Evolutionary conservation across 169 alveolate species (phyloP).

Genomic region (Toxoplasma gondii): DNA sequence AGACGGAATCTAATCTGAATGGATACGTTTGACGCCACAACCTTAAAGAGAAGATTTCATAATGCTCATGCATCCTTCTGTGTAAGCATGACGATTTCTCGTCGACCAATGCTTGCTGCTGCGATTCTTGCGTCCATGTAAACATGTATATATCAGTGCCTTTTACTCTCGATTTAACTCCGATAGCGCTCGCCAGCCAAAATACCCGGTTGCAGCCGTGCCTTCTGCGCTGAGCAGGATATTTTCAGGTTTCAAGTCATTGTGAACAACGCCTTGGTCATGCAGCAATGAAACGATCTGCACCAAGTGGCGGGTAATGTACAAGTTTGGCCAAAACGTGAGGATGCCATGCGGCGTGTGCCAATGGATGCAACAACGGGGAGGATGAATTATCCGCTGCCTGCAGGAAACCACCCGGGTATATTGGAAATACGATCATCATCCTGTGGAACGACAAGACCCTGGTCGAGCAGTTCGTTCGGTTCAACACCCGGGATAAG

Average conservation of each 20-base stretch:
- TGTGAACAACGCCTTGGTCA: constrained; percentile 52
- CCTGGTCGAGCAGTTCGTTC: not conserved
- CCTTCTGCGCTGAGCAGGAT: constrained; percentile 63
- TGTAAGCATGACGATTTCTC: not conserved
- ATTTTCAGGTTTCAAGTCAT: constrained; percentile 65
- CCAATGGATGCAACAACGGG: not conserved
- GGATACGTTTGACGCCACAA: not conserved
- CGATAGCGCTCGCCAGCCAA: constrained; percentile 60
- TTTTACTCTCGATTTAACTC: not conserved
- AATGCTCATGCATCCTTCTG: not conserved
- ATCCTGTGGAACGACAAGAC: not conserved
- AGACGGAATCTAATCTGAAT: not conserved
- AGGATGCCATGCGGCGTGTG: not conserved
- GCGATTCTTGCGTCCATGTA: not conserved
- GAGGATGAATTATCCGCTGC: not conserved
- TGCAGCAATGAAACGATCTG: not conserved
- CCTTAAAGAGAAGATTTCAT: not conserved
- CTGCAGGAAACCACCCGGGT: not conserved
- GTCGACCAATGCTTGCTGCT: not conserved
- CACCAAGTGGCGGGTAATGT: not conserved
- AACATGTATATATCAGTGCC: not conserved
- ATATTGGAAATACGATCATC: not conserved
- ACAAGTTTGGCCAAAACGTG: not conserved
- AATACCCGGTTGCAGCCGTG: constrained; percentile 60
- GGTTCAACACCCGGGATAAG: not conserved